Percentiles rank a stretch among this genome's conserved stretches.
phyloP scores from a whole-genome alignment of 2,329 filamentous ascomycete genomes.

The Setomelanomma holmii region DNA sequence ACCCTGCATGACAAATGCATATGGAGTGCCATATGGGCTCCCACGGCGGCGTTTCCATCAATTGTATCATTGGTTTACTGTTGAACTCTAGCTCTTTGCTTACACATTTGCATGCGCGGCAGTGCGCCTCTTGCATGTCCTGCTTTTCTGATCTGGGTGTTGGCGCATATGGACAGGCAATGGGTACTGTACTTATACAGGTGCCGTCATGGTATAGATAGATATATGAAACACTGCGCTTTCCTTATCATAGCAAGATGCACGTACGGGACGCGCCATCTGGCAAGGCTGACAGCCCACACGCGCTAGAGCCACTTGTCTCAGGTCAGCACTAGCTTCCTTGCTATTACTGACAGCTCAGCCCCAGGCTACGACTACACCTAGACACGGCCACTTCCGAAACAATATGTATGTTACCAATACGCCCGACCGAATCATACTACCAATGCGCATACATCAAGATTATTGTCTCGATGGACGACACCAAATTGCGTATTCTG shows the following conservation, averaged over 20 bases:
- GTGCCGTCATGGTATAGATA: slow-evolving; percentile 2
- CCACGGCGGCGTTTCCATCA: slow-evolving; percentile 14
- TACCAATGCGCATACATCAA: not conserved
- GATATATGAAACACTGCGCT: too few species aligned
- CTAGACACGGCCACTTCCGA: too few species aligned
- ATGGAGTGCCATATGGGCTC: slow-evolving; percentile 11
- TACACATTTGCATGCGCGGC: slow-evolving; percentile 29
- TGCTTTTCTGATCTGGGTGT: slow-evolving; percentile 1
- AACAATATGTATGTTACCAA: not conserved
- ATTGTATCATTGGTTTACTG: slow-evolving; percentile 1
- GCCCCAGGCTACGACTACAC: not conserved
- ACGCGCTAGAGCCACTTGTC: too few species aligned
- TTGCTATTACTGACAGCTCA: not conserved
- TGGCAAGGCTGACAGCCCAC: not conserved
- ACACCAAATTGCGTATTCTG: slow-evolving; percentile 29
- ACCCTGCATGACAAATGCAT: slow-evolving; percentile 27
- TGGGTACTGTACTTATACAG: not conserved
- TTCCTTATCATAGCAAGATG: too few species aligned
- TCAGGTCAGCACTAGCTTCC: not conserved
- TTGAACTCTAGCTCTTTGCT: slow-evolving; percentile 6
- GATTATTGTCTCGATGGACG: slow-evolving; percentile 24
- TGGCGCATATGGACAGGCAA: not conserved
- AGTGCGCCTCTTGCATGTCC: slow-evolving; percentile 35
- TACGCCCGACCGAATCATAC: not conserved
- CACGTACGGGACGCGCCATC: not conserved